A percentile compares a stretch with the other conserved stretches of the same genome.
Evolutionary conservation across 2,329 filamentous ascomycete genomes (phyloP).

Genomic region (Calonectria henricotiae): DNA sequence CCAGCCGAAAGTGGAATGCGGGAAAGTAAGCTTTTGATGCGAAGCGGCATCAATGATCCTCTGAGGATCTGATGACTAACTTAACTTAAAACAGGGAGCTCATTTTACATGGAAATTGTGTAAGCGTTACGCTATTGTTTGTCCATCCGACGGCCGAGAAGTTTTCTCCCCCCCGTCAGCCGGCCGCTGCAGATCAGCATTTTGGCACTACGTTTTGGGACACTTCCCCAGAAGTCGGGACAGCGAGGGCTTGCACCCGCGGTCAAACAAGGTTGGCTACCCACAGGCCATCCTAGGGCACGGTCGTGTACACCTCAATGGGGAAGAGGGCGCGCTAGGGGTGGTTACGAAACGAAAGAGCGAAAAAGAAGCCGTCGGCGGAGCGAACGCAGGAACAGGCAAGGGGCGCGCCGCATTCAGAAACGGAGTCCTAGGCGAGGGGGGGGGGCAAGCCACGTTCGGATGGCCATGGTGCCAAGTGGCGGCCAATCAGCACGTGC

Average conservation of each 20-base stretch:
- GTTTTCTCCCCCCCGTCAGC: not conserved
- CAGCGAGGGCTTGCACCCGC: constrained; percentile 8
- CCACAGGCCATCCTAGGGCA: constrained; percentile 14
- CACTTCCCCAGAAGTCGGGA: constrained; percentile 32
- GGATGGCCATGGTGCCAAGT: constrained; percentile 23
- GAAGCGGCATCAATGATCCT: constrained; percentile 18
- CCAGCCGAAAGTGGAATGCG: not conserved
- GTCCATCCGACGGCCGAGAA: constrained; percentile 14
- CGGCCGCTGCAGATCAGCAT: constrained; percentile 23
- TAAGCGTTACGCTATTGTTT: constrained; percentile 23
- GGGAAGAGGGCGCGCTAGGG: constrained; percentile 44
- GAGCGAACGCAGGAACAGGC: constrained; percentile 48
- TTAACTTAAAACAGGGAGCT: constrained; percentile 27
- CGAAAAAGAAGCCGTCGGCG: constrained; percentile 20
- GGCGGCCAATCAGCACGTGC: constrained; percentile 37
- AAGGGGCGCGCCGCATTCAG: constrained; percentile 28
- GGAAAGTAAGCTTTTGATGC: constrained; percentile 12
- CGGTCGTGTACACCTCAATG: constrained; percentile 32
- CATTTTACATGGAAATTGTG: constrained; percentile 36
- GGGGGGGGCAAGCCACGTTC: constrained; percentile 37
- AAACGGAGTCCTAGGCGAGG: constrained; percentile 15
- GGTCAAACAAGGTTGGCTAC: constrained; percentile 30
- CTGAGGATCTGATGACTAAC: constrained; percentile 17
- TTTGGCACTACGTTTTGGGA: constrained; percentile 4
- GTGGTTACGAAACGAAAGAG: not conserved